Base-by-base conservation (phyloP, 192 early-diverging fungal genomes). In the Backusella sp. region DNA sequence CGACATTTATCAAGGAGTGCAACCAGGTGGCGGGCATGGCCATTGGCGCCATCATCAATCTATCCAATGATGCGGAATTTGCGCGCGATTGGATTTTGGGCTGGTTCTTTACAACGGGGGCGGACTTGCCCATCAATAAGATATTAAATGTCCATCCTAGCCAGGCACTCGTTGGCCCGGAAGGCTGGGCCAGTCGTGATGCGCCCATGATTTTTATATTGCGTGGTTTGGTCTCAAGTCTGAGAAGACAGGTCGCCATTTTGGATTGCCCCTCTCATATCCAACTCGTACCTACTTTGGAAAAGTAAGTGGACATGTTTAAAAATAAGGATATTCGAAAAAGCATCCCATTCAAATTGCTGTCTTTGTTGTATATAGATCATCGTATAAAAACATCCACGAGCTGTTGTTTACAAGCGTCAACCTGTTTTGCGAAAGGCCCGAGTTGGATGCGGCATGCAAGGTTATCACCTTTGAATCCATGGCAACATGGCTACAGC, bases 381-480 rank as follows among this genome's bases (percentile, higher is more conserved):
- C 49, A 7, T 26, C 66, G 62, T 14, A 26, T 17, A 49, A 68
- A 19, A 76, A 77, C 34, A 67, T 94, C 3, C 87, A 90, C 15
- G 88, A 92, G 67, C 76, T 90, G 4, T 81, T 90, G 9, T 92
- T 94, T 72, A 84, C 85, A 21, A 86, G 89, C 9, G 85, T 92
- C 36, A 83, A 86, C 8, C 84, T 86, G 6, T 81, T 94, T 8
- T 94, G 92, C 42, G 87, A 85, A 4, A 86, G 84, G 17, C 86
- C 88, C n/a, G 84, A 88, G 56, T 78, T 89, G 23, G 89, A 90
- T n/a, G 85, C 90, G 7, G 88, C 86, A 26, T 87, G 84, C 71
- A 94, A 92, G 76, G 85, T 92, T 0, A 77, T 91, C 9, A 91
- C 91, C 12, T 94, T 94, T 79, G 92, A 94, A 74, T 86, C 91